Percentiles rank a stretch among this genome's conserved stretches.
Evolutionary conservation across 495 filamentous ascomycete genomes (phyloP).

Genomic region (Penicillium fimorum): DNA sequence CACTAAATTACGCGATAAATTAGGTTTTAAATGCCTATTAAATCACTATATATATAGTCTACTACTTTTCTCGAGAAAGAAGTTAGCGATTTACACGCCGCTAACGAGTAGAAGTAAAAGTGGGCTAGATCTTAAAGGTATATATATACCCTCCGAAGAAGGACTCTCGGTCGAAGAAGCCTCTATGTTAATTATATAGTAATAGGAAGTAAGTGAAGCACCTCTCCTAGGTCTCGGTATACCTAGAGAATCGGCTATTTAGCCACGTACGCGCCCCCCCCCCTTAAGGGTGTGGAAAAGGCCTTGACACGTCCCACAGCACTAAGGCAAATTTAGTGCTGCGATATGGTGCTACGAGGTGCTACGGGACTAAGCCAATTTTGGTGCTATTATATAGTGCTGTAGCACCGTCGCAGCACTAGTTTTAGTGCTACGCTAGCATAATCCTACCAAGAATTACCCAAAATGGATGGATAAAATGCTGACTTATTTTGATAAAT

Average conservation of each 20-base stretch:
- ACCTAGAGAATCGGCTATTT: not conserved
- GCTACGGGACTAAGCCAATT: no score
- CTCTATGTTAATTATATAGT: not conserved
- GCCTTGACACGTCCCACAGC: no score
- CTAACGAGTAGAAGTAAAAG: not conserved
- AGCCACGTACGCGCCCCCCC: not conserved
- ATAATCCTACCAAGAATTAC: no score
- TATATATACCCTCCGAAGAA: not conserved
- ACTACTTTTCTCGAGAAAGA: slow-evolving; percentile 6
- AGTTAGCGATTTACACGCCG: slow-evolving; percentile 6
- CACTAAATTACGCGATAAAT: slow-evolving; percentile 1
- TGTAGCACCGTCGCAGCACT: no score
- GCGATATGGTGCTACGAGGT: no score
- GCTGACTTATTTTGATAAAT: no score
- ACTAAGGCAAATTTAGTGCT: no score
- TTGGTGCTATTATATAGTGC: no score
- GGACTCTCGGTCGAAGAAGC: not conserved
- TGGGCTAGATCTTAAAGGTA: not conserved
- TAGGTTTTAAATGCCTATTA: slow-evolving; percentile 3
- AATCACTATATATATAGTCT: not conserved
- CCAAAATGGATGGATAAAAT: no score
- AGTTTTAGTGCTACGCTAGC: no score
- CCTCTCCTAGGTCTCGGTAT: not conserved
- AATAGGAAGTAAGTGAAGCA: not conserved
- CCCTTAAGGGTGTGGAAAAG: not conserved